Evolutionary conservation across 805 yeast species (phyloP).

Genomic region (Metschnikowia similis): DNA sequence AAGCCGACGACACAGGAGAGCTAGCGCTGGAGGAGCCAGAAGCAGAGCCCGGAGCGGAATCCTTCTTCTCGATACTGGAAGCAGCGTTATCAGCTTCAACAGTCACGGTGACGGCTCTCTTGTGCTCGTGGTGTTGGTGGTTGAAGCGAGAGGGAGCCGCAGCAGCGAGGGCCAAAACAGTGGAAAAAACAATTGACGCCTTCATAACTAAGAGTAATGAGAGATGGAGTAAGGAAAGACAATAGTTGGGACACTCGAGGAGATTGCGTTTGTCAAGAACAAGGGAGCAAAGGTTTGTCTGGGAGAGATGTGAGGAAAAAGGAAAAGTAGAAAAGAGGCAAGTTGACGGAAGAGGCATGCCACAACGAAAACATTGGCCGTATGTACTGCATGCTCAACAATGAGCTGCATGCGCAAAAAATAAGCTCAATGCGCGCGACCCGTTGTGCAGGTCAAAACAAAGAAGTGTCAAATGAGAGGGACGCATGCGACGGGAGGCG

Average conservation of each 20-base stretch:
- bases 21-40: constrained; percentile 3
- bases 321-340: constrained; percentile 4
- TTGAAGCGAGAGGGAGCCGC: constrained; percentile 22
- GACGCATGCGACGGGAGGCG: constrained; percentile 1
- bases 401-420: constrained; percentile 1
- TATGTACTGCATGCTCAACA: constrained; percentile 3
- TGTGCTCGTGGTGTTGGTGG: constrained; percentile 36
- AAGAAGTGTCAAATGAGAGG: constrained; percentile 1
- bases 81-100: constrained; percentile 26
- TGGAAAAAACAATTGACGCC: constrained; percentile 13
- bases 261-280: not conserved
- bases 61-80: constrained; percentile 2
- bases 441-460: not conserved
- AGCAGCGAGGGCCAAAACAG: constrained; percentile 13
- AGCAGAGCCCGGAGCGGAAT: constrained; percentile 1
- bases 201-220: constrained; percentile 9
- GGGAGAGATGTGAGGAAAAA: not conserved
- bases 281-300: not conserved
- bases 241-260: constrained; percentile 18
- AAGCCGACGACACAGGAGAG: not conserved
- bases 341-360: not conserved
- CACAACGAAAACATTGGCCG: constrained; percentile 3
- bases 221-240: constrained; percentile 22
- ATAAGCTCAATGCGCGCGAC: not conserved
- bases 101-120: constrained; percentile 37